Evolutionary conservation across 768 basidiomycete genomes (phyloP), one percentile per base, ranked within the genome.

Genomic region (Dentipellis sp.): DNA sequence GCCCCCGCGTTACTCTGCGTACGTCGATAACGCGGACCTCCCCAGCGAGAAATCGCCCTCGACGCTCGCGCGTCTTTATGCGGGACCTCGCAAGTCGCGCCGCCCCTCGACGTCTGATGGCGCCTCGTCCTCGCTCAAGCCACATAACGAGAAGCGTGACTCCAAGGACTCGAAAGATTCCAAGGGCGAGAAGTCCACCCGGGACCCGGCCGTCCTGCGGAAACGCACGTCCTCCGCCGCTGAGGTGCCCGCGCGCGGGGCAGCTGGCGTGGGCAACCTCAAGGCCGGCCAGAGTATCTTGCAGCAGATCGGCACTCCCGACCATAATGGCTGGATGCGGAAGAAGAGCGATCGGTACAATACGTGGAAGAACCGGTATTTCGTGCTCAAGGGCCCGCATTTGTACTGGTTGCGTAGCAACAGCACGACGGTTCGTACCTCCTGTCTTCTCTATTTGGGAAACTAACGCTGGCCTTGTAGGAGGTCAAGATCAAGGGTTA

Each of bases 401-500:
- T 64, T 99, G 42, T 99, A 98, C 68, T 89, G 84, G 64, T 68
- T 99, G 69, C 82, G 81, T 70, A 88, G 83, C 63, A 83, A 86
- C 64, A 88, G 74, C 65, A 81, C 79, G 63, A 62, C 79, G 75
- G 76, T 69, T 55, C 40, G 39, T 58, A 50, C 40, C 17, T 21
- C n/a, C 29, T 45, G 55, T 39, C 11, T 9, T 21, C 17, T 19
- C 46, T 51, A 17, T 14, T 50, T 54, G 22, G 10, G 49, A 36
- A 16, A 3, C 50, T 35, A 47, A 36, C 36, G 40, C 21, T 46
- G 34, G 38, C 22, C 52, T 35, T 56, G 58, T 54, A 94, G 88
- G 94, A 97, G 73, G 89, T 86, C 29, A 88, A 89, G 64, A 89
- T 97, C 69, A 98, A 98, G 73, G 95, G 91, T n/a, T 94, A 94